A percentile compares a stretch with the other conserved stretches of the same genome.
Evolutionary conservation across 768 basidiomycete genomes (phyloP).

Genomic region (Leccinum olivaceopallidum): DNA sequence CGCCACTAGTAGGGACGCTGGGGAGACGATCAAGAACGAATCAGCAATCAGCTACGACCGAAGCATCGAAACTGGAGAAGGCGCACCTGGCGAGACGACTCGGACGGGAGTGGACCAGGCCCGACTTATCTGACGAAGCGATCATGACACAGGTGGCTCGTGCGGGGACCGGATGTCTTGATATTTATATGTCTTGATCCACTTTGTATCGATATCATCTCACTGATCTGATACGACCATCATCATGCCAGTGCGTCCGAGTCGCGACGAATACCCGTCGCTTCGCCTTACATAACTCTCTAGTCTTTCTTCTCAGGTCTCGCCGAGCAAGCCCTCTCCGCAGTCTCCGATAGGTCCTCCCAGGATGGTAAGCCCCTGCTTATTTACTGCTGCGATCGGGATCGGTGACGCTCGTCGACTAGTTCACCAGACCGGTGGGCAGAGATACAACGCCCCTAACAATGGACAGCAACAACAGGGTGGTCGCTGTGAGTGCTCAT

Average conservation of each 20-base stretch:
- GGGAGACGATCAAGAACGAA: background rate
- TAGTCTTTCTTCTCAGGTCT: constrained; percentile 70
- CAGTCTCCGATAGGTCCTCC: constrained; percentile 29
- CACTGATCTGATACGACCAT: constrained; percentile 16
- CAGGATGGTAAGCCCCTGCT: constrained; percentile 7
- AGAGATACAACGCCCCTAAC: constrained; percentile 60
- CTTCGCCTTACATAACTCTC: background rate
- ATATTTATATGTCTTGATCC: background rate
- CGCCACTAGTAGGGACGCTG: too few species aligned
- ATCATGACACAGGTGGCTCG: background rate
- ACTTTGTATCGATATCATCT: background rate
- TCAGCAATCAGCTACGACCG: background rate
- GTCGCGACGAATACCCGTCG: too few species aligned
- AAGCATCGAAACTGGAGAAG: background rate
- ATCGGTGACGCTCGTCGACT: constrained; percentile 10
- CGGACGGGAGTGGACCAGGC: too few species aligned
- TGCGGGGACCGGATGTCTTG: background rate
- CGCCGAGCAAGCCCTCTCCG: constrained; percentile 64
- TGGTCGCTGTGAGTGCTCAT: constrained; percentile 25
- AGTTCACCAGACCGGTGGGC: constrained; percentile 63
- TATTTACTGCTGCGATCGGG: background rate
- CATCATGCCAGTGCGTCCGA: constrained; percentile 18
- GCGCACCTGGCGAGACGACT: background rate
- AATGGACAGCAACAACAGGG: constrained; percentile 34
- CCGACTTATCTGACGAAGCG: too few species aligned